Base-by-base conservation (phyloP, 345 rosid genomes). In the Gossypium sturtianum region DNA sequence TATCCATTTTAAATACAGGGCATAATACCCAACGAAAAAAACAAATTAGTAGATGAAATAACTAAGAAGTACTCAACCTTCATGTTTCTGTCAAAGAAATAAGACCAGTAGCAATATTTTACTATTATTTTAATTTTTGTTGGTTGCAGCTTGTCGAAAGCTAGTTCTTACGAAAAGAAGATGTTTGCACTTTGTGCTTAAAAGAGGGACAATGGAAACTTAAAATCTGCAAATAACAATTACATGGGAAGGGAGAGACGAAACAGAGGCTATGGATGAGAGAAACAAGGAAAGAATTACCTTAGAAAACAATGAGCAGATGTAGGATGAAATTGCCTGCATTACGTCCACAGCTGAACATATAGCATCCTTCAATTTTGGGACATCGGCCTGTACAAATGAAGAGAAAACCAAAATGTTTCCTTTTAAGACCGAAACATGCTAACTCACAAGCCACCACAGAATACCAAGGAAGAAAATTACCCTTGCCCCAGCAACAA, bases 311-410 rank as follows among this genome's bases (percentile, higher is more conserved):
- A 91, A 78, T 74, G 84, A 69, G 82, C 89, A 86, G 74, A 93
- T 80, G 45, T 98, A 93, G 73, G 94, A 87, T 47, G 88, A 88
- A 94, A 95, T 90, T 61, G 94, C 89, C 74, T 91, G 97, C 94
- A 95, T 87, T 65, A 95, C 91, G 83, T 90, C 93, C 78, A 89
- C 88, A 4, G 94, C 99, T 47, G 97, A 95, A 81, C 84, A 86
- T 80, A 93, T 81, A 47, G 96, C 98, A 77, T 88, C 88, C 78
- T 90, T 90, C 66, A 93, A 80, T 53, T 83, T 89, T 49, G 85
- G 93, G 77, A 85, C 69, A 79, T 95, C 94, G 54, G 87, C 94
- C 99, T 95, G 90, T 52, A 85, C 60, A 70, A 49, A 65, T 41
- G 13, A 44, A 15, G 47, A 75, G 58, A 70, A 38, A 19, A 75